Percentiles rank a stretch among this genome's conserved stretches.
These are phyloP conservation scores for Tothia fuscella DNA, from an alignment of 2,329 filamentous ascomycete genomes.

Conservation along the genomic window DNA sequence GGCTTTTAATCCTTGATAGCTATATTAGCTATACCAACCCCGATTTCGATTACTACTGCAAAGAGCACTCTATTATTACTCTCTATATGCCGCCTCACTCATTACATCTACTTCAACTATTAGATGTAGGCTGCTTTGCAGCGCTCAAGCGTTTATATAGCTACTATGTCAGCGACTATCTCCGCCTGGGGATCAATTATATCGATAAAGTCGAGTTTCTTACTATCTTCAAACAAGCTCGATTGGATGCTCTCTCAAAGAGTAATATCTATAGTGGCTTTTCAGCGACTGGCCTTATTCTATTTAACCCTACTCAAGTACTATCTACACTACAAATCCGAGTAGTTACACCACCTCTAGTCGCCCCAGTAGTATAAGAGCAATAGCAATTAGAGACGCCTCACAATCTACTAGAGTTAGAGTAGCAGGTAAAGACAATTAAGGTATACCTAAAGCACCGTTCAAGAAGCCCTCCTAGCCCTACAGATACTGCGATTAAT, in stretches of 20 bases:
- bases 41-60: not conserved
- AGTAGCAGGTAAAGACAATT: not conserved
- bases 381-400: not conserved
- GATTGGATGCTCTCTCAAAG: not conserved
- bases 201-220: conserved; percentile 1
- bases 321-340: not conserved
- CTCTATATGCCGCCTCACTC: not conserved
- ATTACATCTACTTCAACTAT: too few species aligned
- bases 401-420: not conserved
- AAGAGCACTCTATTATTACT: not conserved
- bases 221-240: not conserved
- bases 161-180: not conserved
- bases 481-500: too few species aligned
- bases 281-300: not conserved
- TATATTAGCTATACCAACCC: not conserved
- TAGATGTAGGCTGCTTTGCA: too few species aligned
- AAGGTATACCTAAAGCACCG: not conserved
- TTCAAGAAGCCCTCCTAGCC: not conserved
- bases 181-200: not conserved
- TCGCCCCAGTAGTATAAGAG: not conserved
- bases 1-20: not conserved
- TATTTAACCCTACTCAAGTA: not conserved
- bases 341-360: not conserved
- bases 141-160: not conserved
- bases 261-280: conserved; percentile 1